Base-by-base conservation (phyloP, 208 protist species). In the Trichomonas tenax region DNA sequence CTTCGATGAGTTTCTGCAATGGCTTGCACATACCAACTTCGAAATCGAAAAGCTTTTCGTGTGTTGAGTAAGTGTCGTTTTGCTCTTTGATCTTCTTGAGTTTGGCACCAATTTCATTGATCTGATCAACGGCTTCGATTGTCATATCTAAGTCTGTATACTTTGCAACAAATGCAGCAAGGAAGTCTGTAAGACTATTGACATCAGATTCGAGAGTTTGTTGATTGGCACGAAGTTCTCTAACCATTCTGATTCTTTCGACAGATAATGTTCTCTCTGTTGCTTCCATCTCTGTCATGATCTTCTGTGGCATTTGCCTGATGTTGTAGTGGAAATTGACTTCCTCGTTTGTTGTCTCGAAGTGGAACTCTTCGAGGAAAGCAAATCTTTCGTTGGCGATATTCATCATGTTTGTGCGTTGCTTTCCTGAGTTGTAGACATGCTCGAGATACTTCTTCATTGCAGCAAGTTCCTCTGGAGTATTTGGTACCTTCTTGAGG, bases 81-180 rank as follows among this genome's bases (percentile, higher is more conserved):
- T 38, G 17, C 31, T 93, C 86, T 58, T 38, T 48, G 14, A 93
- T 41, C 44, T 48, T 34, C 44, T 93, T 48, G n/a, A 93, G 17
- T 51, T 51, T 93, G 0, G 41, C 14, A 9, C 26, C 10, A 17
- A 93, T 58, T 51, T 58, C 40, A 0, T 93, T 93, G n/a, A 41
- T 44, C 46, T 48, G 44, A 4, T 93, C 86, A 38, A 51, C 40
- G 1, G 86, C 86, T 58, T 93, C 86, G n/a, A 93, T 51, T 38
- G 86, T 93, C 86, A 93, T 93, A 48, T 93, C 86, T 9, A 93
- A 41, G 46, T 93, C 86, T 93, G 41, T 41, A 38, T 58, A 93
- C 31, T 93, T 93, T 34, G 41, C 44, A 41, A 36, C 44, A 15
- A 93, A 51, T 38, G 17, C 15, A 44, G 86, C 40, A 34, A 93